These are phyloP conservation scores for Penicillium nucicola DNA, from an alignment of 495 filamentous ascomycete species.

Conservation along the genomic window DNA sequence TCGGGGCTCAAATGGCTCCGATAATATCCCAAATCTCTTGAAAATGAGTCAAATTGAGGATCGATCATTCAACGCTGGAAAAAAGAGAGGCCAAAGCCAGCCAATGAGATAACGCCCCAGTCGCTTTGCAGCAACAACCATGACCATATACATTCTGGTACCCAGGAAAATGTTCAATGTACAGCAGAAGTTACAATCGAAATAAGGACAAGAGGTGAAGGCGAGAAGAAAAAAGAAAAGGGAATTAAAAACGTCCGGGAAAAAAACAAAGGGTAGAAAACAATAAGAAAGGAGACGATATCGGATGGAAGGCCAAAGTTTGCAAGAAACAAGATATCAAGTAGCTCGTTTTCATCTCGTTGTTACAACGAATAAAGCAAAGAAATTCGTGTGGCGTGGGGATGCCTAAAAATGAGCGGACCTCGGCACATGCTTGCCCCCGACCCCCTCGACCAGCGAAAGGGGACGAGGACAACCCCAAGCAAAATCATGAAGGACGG, in stretches of 20 bases:
- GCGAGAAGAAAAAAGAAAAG: background rate
- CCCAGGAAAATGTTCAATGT: background rate
- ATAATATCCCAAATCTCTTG: background rate
- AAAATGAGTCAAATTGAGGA: background rate
- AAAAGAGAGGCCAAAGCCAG: background rate
- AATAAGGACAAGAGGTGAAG: conserved; percentile 4
- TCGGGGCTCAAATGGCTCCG: conserved; percentile 2
- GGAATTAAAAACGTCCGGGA: too few relatives aligned
- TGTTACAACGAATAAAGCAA: conserved; percentile 1
- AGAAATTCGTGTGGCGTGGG: conserved; percentile 14
- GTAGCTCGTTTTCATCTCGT: conserved; percentile 2
- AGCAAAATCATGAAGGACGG: conserved; percentile 27
- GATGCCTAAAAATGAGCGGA: conserved; percentile 8
- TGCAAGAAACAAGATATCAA: background rate
- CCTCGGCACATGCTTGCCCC: conserved; percentile 15
- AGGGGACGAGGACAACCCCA: background rate
- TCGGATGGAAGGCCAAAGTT: background rate
- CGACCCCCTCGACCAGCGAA: conserved; percentile 2
- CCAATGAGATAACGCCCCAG: conserved; percentile 10
- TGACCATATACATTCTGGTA: conserved; percentile 18
- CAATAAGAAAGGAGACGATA: background rate
- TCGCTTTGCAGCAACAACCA: conserved; percentile 11
- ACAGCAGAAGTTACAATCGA: background rate
- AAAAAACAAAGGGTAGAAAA: too few relatives aligned
- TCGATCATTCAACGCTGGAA: background rate